A percentile compares a stretch with the other conserved stretches of the same genome.
phyloP scores from a whole-genome alignment of 345 rosid species.

The Boechera stricta region DNA sequence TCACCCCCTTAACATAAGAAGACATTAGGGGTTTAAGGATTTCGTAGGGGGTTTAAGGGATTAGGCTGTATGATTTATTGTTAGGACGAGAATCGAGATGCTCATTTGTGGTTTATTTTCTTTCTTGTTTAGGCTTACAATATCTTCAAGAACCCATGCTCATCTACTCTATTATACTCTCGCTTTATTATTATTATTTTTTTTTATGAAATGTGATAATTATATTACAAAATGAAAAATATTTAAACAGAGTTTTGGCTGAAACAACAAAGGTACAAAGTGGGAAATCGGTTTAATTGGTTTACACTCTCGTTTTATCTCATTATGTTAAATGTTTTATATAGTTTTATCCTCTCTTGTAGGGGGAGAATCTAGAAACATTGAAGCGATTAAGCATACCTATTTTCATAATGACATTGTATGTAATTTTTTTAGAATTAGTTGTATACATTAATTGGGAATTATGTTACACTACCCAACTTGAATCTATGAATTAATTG shows the following conservation, averaged over 20 bases:
- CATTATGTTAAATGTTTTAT: constrained; percentile 1
- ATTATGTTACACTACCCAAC: too few relatives aligned
- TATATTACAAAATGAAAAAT: too few relatives aligned
- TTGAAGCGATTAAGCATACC: too few relatives aligned
- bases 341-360: constrained; percentile 19
- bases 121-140: constrained; percentile 18
- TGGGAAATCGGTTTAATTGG: too few relatives aligned
- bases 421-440: too few relatives aligned
- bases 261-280: background rate
- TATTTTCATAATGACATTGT: too few relatives aligned
- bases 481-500: too few relatives aligned
- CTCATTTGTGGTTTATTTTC: constrained; percentile 8
- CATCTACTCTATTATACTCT: background rate
- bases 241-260: too few relatives aligned
- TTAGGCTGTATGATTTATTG: constrained; percentile 6
- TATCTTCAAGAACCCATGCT: constrained; percentile 19
- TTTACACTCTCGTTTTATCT: constrained; percentile 4
- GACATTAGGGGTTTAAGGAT: background rate
- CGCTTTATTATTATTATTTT: too few relatives aligned
- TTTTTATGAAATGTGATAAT: too few relatives aligned
- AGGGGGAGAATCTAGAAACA: constrained; percentile 67
- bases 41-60: constrained; percentile 20
- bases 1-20: background rate
- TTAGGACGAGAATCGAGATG: constrained; percentile 1
- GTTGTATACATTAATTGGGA: too few relatives aligned